Base-by-base conservation (phyloP, 2,329 filamentous ascomycete genomes). In the Pseudocercospora fijiensis region DNA sequence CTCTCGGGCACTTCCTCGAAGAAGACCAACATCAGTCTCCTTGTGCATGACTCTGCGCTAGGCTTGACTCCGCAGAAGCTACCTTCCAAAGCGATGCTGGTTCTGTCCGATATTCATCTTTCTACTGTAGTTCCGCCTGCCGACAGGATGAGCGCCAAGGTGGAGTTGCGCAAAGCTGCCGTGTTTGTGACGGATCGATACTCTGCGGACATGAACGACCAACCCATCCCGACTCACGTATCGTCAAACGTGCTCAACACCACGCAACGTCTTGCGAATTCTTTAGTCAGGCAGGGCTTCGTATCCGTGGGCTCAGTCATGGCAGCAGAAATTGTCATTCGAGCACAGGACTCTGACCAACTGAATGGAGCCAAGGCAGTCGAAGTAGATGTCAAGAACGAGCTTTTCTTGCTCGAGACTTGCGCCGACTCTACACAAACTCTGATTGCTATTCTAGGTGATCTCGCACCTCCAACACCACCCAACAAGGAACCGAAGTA, bases 361-460 rank as follows among this genome's bases (percentile, higher is more conserved):
- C 84, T 87, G 37, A 85, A 83, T 0, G 85, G 83, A 0, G 83
- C 87, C 28, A 89, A 88, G 67, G 85, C 86, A 45, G 77, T 97
- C 13, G 89, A 95, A 69, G 83, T 97, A 1, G 91, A 96, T 67
- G 80, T 98, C 53, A 87, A 87, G 65, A 93, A 96, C 72, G 90
- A 96, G 68, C 83, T 99, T 1, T 82, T 99, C 59, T 88, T 99
- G 33, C 80, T 99, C 6, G 95, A 99, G 77, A 96, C 93, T 0
- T 99, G 96, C 72, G 95, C 95, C 28, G 95, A 99, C 77, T 99
- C 95, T 1, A 98, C 92, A 0, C 92, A 97, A 75, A 99, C 95
- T 0, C 83, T 99, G 13, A 89, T 96, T 58, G 84, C 85, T 1
- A 84, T 96, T 47, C 79, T 93, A 16, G 91, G 90, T 71, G 92